Percentiles rank a stretch among this genome's conserved stretches.
phyloP scores from a whole-genome alignment of 116 monocot species.

The Phalaenopsis hybrid region DNA sequence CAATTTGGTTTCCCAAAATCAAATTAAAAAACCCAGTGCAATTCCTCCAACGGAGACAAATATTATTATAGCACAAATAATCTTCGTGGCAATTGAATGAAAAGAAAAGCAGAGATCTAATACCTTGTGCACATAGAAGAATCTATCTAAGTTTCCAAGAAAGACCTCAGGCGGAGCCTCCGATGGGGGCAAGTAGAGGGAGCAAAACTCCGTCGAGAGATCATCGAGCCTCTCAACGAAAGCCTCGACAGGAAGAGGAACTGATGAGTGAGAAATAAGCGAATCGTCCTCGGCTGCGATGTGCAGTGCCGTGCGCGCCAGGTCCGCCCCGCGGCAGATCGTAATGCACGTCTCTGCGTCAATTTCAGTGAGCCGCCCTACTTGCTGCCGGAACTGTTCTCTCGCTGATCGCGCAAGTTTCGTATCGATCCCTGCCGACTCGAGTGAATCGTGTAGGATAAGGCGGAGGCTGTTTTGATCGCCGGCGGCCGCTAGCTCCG shows the following conservation, averaged over 20 bases:
- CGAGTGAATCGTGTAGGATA: conserved; percentile 48
- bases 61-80: too few species aligned
- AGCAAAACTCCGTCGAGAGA: conserved; percentile 47
- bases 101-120: too few species aligned
- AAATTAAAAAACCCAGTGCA: too few species aligned
- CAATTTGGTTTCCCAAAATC: too few species aligned
- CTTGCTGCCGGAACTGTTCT: conserved; percentile 37
- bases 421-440: conserved; percentile 45
- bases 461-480: conserved; percentile 5
- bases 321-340: conserved; percentile 33
- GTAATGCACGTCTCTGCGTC: conserved; percentile 28
- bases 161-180: conserved; percentile 35
- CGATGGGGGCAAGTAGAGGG: conserved; percentile 31
- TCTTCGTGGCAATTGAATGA: too few species aligned
- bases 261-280: conserved; percentile 47
- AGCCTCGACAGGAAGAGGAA: conserved; percentile 40
- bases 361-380: conserved; percentile 22
- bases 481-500: neutral
- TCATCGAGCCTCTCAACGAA: conserved; percentile 39
- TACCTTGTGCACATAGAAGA: too few species aligned
- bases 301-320: conserved; percentile 33
- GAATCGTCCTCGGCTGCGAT: conserved; percentile 60
- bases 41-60: too few species aligned
- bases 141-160: conserved; percentile 26
- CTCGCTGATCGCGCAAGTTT: conserved; percentile 32